Base-by-base conservation (phyloP, 192 early-diverging fungal species). In the Lunasporangiospora selenospora region DNA sequence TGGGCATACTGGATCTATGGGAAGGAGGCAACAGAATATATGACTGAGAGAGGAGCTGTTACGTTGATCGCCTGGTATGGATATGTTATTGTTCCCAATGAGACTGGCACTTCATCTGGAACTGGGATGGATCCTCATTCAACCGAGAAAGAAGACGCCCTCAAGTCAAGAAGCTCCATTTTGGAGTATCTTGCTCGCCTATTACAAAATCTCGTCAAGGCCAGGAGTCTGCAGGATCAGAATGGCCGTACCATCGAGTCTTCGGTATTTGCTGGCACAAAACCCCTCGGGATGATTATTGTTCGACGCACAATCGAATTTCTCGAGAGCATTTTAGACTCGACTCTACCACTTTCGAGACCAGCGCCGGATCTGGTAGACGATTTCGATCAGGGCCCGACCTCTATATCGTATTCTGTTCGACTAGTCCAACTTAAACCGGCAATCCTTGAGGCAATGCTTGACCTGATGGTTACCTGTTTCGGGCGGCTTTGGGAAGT, bases 21-120 rank as follows among this genome's bases (percentile, higher is more conserved):
- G 37, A 49, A 63, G 0, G 36, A 53, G 13, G 55, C 49, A 4
- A 46, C 63, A 33, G 11, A 19, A 1, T 52, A 52, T 23, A 9
- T 73, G n/a, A 39, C 58, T 48, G 32, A 10, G 9, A 29, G 43
- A 15, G 53, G 47, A 1, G n/a, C 61, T 9, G 69, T 63, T 27
- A 73, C 69, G 4, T 21, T 73, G 42, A 45, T 73, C 48, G 69
- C 69, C 1, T 73, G 69, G 69, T 73, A 58, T 33, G 69, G 59
- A 0, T 73, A 63, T 24, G 62, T 58, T 30, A 63, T 73, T 39
- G 49, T 58, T 6, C 33, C 60, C 6, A 34, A 43, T 10, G 29
- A 26, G 3, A 2, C 18, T 13, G 24, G 6, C 53, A 41, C 53
- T 2, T 26, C 12, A 54, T 10, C 21, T 13, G 26, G 10, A 10